Evolutionary conservation across 1,284 basidiomycete genomes (phyloP), one percentile per base, ranked within the genome.

Genomic region (Tausonia pullulans): DNA sequence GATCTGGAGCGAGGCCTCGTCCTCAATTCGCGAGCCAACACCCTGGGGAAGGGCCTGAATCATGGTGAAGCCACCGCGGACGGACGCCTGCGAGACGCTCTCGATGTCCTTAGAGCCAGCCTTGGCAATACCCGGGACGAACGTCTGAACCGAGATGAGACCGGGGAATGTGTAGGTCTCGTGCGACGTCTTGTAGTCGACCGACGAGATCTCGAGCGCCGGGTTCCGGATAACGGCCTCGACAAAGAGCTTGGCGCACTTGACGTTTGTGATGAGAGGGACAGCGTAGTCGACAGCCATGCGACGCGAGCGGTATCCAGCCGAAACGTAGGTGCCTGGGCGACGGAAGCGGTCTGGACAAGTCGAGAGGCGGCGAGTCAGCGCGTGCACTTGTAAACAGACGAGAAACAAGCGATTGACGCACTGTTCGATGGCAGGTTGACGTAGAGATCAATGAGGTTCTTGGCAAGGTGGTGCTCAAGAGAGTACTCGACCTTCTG

Each of bases 211-310:
- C 64, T 95, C 87, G 61, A 98, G 82, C 16, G 76, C 75, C 14
- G 93, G 87, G 76, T 85, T 90, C 70, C 92, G 85, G 67, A 97
- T 88, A 66, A 98, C 83, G 2, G 95, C 96, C 77, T 98, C 94
- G 51, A 92, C 88, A 60, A 98, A 84, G 72, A 99, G 82, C 78
- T 98, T 98, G 68, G 96, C 96, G 74, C 93, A 94, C 81, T 99
- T 98, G 79, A 98, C 89, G 75, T 99, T 98, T 66, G 95, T 98
- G 75, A 98, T 93, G 62, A 98, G 81, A 0, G 96, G 95, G 50
- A 98, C 87, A 46, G 93, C 94, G 73, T 95, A 97, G 78, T 99
- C 95, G 69, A 99, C 95, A n/a, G 96, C 95, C 89, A 98, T 94
- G 69, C 95, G 88, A 74, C 96, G 89, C 45, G 93, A 95, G 68